Base-by-base conservation (phyloP, 495 filamentous ascomycete genomes). In the Aspergillus haitiensis region DNA sequence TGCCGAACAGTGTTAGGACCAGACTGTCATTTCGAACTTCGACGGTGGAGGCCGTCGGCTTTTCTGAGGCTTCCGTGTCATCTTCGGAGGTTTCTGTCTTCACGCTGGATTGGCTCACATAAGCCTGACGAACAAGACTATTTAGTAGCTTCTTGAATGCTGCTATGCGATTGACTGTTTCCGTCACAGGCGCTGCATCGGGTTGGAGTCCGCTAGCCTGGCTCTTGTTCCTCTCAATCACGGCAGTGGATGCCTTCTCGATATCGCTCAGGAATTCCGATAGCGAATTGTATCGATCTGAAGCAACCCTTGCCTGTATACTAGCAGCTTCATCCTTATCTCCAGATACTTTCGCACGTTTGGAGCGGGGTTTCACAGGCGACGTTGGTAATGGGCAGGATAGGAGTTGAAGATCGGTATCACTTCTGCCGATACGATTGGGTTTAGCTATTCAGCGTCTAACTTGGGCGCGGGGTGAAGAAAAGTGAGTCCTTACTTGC, bases 1-100 rank as follows among this genome's bases (percentile, higher is more conserved):
- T 86, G 10, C 76, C 74, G 54, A 84, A 87, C 1, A 94, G 75
- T 0, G 88, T 91, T 60, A 96, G 73, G 2, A 91, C 86, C 27
- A 83, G 71, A 46, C 82, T 82, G 36, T 81, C 81, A 37, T 77
- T 73, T 13, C 75, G 73, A 47, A 64, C 49, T 32, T 71, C 70
- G 7, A 66, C 61, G 51, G 67, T 61, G 18, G 65, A 64, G 7
- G 62, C 45, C 13, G 61, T 52, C 1, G 66, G 59, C 21, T 69
- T 67, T 12, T 63, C 57, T n/a, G 70, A 67, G 48, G 69, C 64
- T 56, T 75, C 70, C 47, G 67, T 52, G 67, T 74, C 72, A 59
- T 79, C 73, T 63, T 78, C 71, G 50, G 67, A 55, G 42, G 68
- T 44, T 61, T 80, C 77, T 5, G 72, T 61, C 56, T 78, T 78